Conservation (phyloP, 2,329 filamentous ascomycete genomes). For the Colletotrichum falcatum region DNA sequence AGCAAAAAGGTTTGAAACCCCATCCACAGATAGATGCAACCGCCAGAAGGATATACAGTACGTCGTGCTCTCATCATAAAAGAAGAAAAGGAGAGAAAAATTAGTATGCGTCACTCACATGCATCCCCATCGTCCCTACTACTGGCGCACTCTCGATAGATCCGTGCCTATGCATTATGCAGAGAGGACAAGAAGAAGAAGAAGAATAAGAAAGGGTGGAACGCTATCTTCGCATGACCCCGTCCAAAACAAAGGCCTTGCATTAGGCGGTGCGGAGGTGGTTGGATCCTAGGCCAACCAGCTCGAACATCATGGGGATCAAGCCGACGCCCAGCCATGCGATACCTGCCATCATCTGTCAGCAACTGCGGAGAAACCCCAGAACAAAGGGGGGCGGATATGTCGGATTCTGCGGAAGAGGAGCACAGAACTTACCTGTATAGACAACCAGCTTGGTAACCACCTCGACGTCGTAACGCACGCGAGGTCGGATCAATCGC, state of each 20-base stretch:
- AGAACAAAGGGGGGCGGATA: conserved; percentile 1
- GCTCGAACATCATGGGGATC: conserved; percentile 79
- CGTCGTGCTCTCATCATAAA: conserved; percentile 36
- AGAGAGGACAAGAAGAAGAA: conserved; percentile 12
- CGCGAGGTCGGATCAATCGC: conserved; percentile 84
- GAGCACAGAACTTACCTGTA: conserved; percentile 69
- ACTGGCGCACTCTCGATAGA: not conserved
- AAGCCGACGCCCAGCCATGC: conserved; percentile 82
- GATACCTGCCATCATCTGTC: conserved; percentile 69
- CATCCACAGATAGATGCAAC: conserved; percentile 24
- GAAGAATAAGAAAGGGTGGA: not conserved
- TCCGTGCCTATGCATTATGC: conserved; percentile 29
- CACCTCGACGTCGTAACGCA: conserved; percentile 98
- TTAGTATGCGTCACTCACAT: conserved; percentile 27
- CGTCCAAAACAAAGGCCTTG: not conserved
- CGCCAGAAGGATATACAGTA: conserved; percentile 31
- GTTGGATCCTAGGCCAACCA: conserved; percentile 63
- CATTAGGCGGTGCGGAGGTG: conserved; percentile 47
- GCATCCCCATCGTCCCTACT: not conserved
- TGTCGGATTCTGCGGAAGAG: conserved; percentile 37
- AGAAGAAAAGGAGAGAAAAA: no score
- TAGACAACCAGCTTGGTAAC: conserved; percentile 98
- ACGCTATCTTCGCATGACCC: not conserved
- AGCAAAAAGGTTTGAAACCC: conserved; percentile 11
- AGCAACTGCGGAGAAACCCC: conserved; percentile 24